Percentiles rank a stretch among this genome's conserved stretches.
Conservation (phyloP, 2,329 filamentous ascomycete genomes). For the Ophiostoma sp. region DNA sequence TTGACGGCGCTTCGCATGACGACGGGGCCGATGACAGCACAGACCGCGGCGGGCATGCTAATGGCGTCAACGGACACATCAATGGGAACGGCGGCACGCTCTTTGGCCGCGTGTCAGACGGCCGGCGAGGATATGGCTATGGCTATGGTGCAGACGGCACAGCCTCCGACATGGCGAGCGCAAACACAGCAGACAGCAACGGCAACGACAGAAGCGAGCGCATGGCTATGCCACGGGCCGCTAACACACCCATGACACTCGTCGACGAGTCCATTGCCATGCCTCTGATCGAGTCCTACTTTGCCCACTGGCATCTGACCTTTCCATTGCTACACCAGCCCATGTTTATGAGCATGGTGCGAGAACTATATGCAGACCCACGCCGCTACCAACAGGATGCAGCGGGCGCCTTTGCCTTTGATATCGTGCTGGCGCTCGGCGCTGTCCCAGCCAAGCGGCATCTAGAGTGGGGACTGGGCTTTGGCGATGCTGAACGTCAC, state of each 20-base stretch:
- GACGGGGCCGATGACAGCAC: neutral
- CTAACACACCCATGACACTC: neutral
- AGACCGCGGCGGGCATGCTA: neutral
- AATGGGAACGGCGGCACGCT: neutral
- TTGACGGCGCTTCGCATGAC: neutral
- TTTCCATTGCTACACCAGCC: conserved; percentile 30
- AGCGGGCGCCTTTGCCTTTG: conserved; percentile 12
- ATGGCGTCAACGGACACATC: neutral
- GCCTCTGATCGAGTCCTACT: conserved; percentile 28
- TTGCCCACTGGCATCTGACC: conserved; percentile 28
- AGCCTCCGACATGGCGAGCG: neutral
- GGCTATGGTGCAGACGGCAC: neutral
- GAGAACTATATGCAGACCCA: neutral
- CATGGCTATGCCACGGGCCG: neutral
- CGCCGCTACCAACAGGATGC: conserved; percentile 12
- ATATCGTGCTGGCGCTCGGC: conserved; percentile 18
- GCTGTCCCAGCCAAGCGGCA: neutral
- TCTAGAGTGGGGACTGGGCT: conserved; percentile 7
- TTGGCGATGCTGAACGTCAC: conserved; percentile 14
- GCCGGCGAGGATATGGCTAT: neutral
- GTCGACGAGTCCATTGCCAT: conserved; percentile 16
- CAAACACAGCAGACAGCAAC: neutral
- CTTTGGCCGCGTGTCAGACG: neutral
- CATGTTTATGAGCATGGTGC: conserved; percentile 27
- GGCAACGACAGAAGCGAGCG: conserved; percentile 1